Base-by-base conservation (phyloP, 2,329 filamentous ascomycete genomes). In the Colletotrichum zoysiae region DNA sequence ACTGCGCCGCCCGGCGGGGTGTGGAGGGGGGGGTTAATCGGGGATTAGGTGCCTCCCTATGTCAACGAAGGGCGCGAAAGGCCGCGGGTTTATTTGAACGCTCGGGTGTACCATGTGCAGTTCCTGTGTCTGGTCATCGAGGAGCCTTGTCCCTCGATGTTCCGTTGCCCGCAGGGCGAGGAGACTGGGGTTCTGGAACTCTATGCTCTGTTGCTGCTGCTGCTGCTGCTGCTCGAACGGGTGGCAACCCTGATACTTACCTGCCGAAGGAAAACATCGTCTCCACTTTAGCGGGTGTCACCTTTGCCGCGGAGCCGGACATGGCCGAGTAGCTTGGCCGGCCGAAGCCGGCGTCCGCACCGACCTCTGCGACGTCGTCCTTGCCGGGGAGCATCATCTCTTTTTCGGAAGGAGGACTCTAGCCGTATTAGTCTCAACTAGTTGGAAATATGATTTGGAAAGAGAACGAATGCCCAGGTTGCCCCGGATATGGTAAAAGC, bases 271-370 rank as follows among this genome's bases (percentile, higher is more conserved):
- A 62, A 67, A 67, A 57, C 48, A 57, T 26, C 2, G n/a, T 26
- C n/a, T 20, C 55, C 51, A 64, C 53, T 35, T 44, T 16, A 26
- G 60, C 60, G 61, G 44, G 44, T 46, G 48, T 26, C 18, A 5
- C n/a, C 26, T 65, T 70, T 26, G 12, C 67, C 67, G 67, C 67
- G 67, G 66, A 44, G 44, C 46, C 55, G 67, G 55, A 30, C 38
- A 46, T 20, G 26, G 61, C 62, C 61, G 67, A 46, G 61, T 40
- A 8, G 7, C 30, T 65, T 65, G 38, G 46, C 46, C 55, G 55
- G 55, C 67, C 67, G 67, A 65, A 65, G 67, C 61, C 61, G 67
- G 67, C 61, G 40, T 57, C 40, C 18, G 42, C 42, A n/a, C 40
- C 56, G 56, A 44, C n/a, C 30, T 57, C 23, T 14, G 9, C 8